Evolutionary conservation across 345 rosid species (phyloP), one percentile per base, ranked within the genome.

Genomic region (Turnera subulata): DNA sequence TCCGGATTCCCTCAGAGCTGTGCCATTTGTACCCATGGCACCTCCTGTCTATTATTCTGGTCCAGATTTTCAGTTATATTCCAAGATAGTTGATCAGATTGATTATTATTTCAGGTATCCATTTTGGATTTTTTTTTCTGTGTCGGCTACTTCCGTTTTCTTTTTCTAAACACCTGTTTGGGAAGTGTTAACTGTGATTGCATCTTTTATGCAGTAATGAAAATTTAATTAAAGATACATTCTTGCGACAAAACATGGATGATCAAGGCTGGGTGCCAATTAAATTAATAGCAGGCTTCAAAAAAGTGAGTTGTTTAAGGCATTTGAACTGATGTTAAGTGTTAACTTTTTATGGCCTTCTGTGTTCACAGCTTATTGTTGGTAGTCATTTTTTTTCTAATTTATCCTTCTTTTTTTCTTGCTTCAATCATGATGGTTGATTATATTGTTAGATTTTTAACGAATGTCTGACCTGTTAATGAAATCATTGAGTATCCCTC

Each of bases 241-340:
- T 59, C 80, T 78, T 92, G 84, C 84, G 96, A 62, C 74, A 58
- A 66, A 75, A 70, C 64, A 92, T 92, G 98, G 93, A 92, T 83
- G 87, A 78, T 8, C 84, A 86, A 59, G 98, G 98, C 53, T 92
- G 88, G 92, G 91, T 77, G 68, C 76, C 84, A 12, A 63, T 92
- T 54, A 61, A 60, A 60, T 66, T 83, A 55, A 74, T 92, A 56
- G 95, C 98, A 50, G 75, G 83, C 67, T 92, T 92, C 80, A 86
- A 81, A 8, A 84, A 74, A 80, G 98, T 91, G 63, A 73, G 94
- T 66, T 60, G 35, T 29, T 29, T 29, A 8, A 29, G 5, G 8
- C n/a, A 29, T 51, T 65, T 62, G 35, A 29, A 3, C 5, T 29
- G 35, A 29, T 8, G 35, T 29, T 29, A 3, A 29, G 4, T 29